Evolutionary conservation across 805 yeast species (phyloP).

Genomic region (Maudiozyma saulgeensis): DNA sequence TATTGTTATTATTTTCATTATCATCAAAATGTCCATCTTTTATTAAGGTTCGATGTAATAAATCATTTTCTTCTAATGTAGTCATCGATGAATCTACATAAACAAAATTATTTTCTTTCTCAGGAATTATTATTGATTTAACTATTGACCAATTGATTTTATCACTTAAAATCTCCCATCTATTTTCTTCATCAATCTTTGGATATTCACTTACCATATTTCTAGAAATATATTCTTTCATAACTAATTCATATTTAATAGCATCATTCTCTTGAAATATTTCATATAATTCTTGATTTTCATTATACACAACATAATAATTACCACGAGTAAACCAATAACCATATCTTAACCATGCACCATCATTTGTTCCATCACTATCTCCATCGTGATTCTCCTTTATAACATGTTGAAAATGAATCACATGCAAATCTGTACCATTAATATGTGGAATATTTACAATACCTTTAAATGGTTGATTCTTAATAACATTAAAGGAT

Average conservation of each 20-base stretch:
- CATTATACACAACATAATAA: slow-evolving; percentile 12
- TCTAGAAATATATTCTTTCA: slow-evolving; percentile 3
- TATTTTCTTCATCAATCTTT: slow-evolving; percentile 11
- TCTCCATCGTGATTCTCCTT: background rate
- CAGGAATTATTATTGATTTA: background rate
- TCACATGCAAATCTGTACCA: slow-evolving; percentile 13
- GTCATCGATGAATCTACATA: slow-evolving; percentile 27
- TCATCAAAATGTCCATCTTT: background rate
- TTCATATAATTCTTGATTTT: slow-evolving; percentile 10
- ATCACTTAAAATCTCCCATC: slow-evolving; percentile 13
- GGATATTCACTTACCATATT: slow-evolving; percentile 19
- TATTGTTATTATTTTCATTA: background rate
- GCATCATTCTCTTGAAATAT: slow-evolving; percentile 8
- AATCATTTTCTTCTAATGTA: slow-evolving; percentile 16
- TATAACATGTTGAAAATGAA: slow-evolving; percentile 17
- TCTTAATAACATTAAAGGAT: slow-evolving; percentile 17
- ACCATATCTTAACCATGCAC: slow-evolving; percentile 19
- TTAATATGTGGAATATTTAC: slow-evolving; percentile 14
- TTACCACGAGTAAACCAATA: slow-evolving; percentile 20
- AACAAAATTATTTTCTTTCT: background rate
- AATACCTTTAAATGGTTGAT: slow-evolving; percentile 21
- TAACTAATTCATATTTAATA: slow-evolving; percentile 6
- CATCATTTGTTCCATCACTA: background rate
- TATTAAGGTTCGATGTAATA: slow-evolving; percentile 10
- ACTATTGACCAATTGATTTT: slow-evolving; percentile 13